Percentiles rank a stretch among this genome's conserved stretches.
phyloP scores from a whole-genome alignment of 768 basidiomycete genomes.

The Boletus sp. region DNA sequence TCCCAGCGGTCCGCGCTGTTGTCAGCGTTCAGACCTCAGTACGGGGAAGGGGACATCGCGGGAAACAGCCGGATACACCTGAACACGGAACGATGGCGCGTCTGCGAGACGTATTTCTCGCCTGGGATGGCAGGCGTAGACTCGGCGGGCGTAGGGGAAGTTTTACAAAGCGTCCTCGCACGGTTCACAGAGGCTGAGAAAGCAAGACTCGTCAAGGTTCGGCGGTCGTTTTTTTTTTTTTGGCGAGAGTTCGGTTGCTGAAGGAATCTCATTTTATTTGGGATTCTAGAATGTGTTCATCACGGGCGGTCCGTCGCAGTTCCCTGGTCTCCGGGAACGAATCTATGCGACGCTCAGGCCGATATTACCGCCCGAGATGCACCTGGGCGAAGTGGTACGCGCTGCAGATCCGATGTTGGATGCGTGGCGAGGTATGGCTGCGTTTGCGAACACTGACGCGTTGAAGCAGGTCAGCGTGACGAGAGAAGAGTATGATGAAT shows the following conservation, averaged over 20 bases:
- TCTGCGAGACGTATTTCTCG: constrained; percentile 89
- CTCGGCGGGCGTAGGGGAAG: constrained; percentile 91
- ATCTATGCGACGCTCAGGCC: constrained; percentile 76
- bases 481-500: constrained; percentile 82
- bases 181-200: constrained; percentile 69
- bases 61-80: constrained; percentile 80
- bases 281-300: constrained; percentile 75
- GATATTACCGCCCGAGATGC: constrained; percentile 79
- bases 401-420: constrained; percentile 69
- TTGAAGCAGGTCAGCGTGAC: constrained; percentile 60
- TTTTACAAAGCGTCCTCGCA: constrained; percentile 78
- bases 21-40: constrained; percentile 78
- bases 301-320: constrained; percentile 75
- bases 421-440: constrained; percentile 93
- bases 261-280: background rate
- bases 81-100: constrained; percentile 86
- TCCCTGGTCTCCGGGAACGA: constrained; percentile 66
- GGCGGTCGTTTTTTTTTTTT: background rate
- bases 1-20: constrained; percentile 82
- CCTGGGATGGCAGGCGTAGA: constrained; percentile 95
- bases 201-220: constrained; percentile 69
- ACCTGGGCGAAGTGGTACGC: constrained; percentile 51
- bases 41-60: constrained; percentile 69
- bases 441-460: constrained; percentile 55
- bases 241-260: background rate